phyloP scores from a whole-genome alignment of 163 green algal genomes.

The Smithsoniella earleae region DNA sequence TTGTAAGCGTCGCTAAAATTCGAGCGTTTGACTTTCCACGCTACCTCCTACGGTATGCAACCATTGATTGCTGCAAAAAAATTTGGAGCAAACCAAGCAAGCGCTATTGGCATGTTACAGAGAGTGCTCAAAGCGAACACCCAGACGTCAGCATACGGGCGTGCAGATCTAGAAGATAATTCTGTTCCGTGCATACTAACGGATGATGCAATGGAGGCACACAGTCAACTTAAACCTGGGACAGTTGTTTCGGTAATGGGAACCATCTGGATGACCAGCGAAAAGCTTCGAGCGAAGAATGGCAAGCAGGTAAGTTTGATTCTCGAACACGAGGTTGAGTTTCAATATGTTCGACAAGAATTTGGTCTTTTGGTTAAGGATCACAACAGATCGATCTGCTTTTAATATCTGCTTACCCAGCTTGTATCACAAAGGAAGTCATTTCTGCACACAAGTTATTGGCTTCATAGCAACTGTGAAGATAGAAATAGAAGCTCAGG shows the following conservation, averaged over 20 bases:
- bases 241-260: constrained; percentile 1
- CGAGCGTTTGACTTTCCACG: too few relatives aligned
- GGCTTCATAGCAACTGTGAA: too few relatives aligned
- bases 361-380: too few relatives aligned
- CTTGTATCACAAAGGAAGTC: not conserved
- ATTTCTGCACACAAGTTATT: too few relatives aligned
- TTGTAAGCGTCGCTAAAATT: too few relatives aligned
- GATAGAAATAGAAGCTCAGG: too few relatives aligned
- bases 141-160: not conserved
- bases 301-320: not conserved
- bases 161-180: constrained; percentile 18
- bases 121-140: too few relatives aligned
- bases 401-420: not conserved
- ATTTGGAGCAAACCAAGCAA: too few relatives aligned
- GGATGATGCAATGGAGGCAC: not conserved
- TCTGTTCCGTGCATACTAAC: not conserved
- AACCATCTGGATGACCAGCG: not conserved
- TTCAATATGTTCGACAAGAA: too few relatives aligned
- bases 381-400: not conserved
- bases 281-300: not conserved
- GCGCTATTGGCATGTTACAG: too few relatives aligned
- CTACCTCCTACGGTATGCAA: too few relatives aligned
- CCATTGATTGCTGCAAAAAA: not conserved
- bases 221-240: not conserved
- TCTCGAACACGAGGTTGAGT: not conserved